Evolutionary conservation across 495 filamentous ascomycete species (phyloP), one percentile per base, ranked within the genome.

Genomic region (Aspergillus homomorphus): DNA sequence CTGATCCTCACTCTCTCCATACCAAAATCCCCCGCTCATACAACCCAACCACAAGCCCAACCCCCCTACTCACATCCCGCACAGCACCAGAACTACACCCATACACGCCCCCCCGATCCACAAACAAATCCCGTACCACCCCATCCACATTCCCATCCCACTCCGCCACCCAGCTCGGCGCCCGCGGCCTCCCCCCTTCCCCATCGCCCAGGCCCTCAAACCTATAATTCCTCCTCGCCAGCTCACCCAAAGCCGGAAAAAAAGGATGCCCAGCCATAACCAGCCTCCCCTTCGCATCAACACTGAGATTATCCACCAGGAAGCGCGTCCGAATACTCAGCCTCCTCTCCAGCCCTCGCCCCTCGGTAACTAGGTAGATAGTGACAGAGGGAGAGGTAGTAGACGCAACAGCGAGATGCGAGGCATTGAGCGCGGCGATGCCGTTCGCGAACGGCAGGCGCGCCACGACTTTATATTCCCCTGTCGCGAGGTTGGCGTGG

Each of bases 11-110:
- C 46, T 73, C 73, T 49, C 53, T 70, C 70, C 76, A 79, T 0
- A 76, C 70, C 54, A 78, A 46, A 23, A 81, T 57, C 12, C 78
- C 78, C 54, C 65, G 69, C 16, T 73, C 74, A 54, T 79, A 81
- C 33, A 81, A 51, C 18, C 77, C 77, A 8, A 63, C 63, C 6
- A 77, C 61, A 7, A 81, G 61, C 7, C 74, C 77, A 3, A 79
- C 55, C 23, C 69, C 69, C 57, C 73, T 65, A 6, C 52, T 58
- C 4, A 62, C 61, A 62, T 81, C 78, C 51, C 72, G 70, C 21
- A 67, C 69, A 0, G 69, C 73, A 44, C 72, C 76, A n/a, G 56
- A 62, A 23, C 71, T 69, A 0, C 62, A 62, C 14, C 71, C 70
- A 43, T 62, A 74, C 33, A 72, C 76, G 4, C 22, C 20, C 4